Evolutionary conservation across 257 asterid genomes (phyloP), one percentile per base, ranked within the genome.

Genomic region (Ilex aquifolium): DNA sequence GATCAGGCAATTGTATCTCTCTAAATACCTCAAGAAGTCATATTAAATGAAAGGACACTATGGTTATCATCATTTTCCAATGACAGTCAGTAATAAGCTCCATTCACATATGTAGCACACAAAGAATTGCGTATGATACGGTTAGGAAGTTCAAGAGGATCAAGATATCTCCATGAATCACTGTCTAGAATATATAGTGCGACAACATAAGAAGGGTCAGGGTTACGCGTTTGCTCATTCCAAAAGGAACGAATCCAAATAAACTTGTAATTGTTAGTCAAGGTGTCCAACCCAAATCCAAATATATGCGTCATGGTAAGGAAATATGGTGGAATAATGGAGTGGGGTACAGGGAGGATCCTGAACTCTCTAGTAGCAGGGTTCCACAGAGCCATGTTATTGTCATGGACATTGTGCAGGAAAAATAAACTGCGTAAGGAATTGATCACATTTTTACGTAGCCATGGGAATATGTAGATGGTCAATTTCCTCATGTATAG

Each of bases 361-460:
- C 65, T 78, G 17, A 76, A 68, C 73, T 83, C 79, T 50, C 77
- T 73, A 21, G 61, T 69, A 21, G 83, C 68, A 2, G 83, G 86
- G 66, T 83, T 83, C 76, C 78, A 62, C 44, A 80, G 61, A 27
- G 74, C 76, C 70, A 75, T 61, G 7, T 44, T 46, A 9, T 68
- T 2, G 8, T 8, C 8, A 36, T 4, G 8, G 42, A 4, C 42
- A 0, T 36, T 65, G 9, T 66, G 72, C 16, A 69, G 62, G 13
- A 76, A 71, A 56, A 80, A 74, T 16, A 83, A 31, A 13, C 84
- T 82, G 65, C 80, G 65, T 59, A 83, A 31, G 5, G 89, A 82
- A 13, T 84, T 82, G 57, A 46, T 80, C 56, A 65, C 39, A 4
- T 36, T 62, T 62, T 59, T 65, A 57, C 50, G 56, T 62, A 17